Base-by-base conservation (phyloP, 176 grass and related monocot species). In the Eremochloa ophiuroides region DNA sequence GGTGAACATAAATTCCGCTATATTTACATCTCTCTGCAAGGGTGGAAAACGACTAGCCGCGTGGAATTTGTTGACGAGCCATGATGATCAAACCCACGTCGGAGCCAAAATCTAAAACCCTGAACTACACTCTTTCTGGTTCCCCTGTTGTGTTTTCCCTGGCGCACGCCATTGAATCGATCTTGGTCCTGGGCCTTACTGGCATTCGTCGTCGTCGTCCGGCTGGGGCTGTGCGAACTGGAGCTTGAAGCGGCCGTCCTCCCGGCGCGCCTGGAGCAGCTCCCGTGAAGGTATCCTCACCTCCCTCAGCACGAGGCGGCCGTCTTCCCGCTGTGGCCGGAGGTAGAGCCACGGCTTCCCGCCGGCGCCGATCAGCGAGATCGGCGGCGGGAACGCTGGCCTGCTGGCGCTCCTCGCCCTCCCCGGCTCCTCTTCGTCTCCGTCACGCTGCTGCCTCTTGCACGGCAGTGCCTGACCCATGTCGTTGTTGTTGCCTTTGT, bases 311-410 rank as follows among this genome's bases (percentile, higher is more conserved):
- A 94, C 84, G 18, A 94, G 90, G 20, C 89, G 82, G 20, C 89
- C 92, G 33, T 71, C 87, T 0, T 47, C 62, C 35, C 78, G 85
- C 74, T 89, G 90, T 35, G 69, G 64, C 22, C 67, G 38, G 31
- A 91, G 90, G 87, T 86, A 94, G 65, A 91, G 73, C 92, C 87
- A 89, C 23, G 87, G 89, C 69, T 85, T 89, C 27, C 89, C 92
- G 16, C 84, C 82, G 22, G 81, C 71, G 5, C 92, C 92, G 47
- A 94, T 94, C 12, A 86, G 79, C 41, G 89, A 89, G 64, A 94
- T 91, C 17, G 92, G 89, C 7, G 87, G 92, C 58, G 92, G 89
- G 53, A 89, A 94, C 38, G 16, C 37, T 20, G 31, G 34, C 34
- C n/a, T n/a, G 26, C n/a, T n/a, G 26, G 33, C 14, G 41, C 37